Conservation (phyloP, 1,284 basidiomycete species). For the Abortiporus biennis region DNA sequence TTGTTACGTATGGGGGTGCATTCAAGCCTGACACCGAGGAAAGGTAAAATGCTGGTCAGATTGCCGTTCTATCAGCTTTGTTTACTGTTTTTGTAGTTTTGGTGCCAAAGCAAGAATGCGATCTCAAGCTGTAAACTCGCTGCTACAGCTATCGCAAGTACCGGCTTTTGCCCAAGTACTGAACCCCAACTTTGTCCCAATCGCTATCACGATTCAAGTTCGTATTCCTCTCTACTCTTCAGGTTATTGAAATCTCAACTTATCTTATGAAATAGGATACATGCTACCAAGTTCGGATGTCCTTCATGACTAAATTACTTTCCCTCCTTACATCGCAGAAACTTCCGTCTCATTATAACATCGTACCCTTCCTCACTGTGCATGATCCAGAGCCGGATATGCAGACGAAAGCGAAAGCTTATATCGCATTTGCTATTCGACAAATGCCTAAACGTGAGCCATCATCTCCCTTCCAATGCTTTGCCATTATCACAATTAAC, state of each 20-base stretch:
- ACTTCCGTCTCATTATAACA: constrained; percentile 70
- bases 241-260: neutral
- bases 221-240: constrained; percentile 7
- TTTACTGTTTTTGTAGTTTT: constrained; percentile 31
- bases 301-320: constrained; percentile 75
- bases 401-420: constrained; percentile 51
- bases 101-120: constrained; percentile 67
- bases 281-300: constrained; percentile 80
- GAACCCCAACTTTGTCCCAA: too few species aligned
- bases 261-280: constrained; percentile 65
- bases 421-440: constrained; percentile 43
- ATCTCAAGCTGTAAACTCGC: constrained; percentile 73
- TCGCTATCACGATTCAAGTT: constrained; percentile 80
- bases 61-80: too few species aligned
- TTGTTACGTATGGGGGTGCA: constrained; percentile 64
- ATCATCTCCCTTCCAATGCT: constrained; percentile 1
- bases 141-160: constrained; percentile 76
- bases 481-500: neutral
- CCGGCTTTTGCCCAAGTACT: constrained; percentile 56
- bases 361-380: constrained; percentile 83
- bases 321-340: constrained; percentile 54
- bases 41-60: constrained; percentile 42
- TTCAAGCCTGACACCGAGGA: constrained; percentile 55
- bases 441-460: constrained; percentile 42
- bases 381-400: constrained; percentile 90